phyloP scores from a whole-genome alignment of 371 early-diverging fungal genomes.

The Mortierella sp. region DNA sequence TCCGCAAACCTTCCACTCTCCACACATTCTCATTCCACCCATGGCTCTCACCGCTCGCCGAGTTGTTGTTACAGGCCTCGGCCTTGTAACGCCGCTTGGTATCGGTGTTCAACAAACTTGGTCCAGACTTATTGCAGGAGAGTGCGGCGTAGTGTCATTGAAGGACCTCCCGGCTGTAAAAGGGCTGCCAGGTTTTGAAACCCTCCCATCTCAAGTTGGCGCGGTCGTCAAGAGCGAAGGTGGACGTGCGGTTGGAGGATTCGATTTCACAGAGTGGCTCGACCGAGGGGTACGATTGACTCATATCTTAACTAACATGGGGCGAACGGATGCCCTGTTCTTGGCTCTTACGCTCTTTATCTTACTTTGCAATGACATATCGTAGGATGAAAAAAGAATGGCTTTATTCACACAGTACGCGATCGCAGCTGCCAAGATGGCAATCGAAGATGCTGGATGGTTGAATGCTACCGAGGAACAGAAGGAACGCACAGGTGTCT shows the following conservation, averaged over 20 bases:
- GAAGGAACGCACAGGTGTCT: constrained; percentile 57
- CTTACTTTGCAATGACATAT: too few species aligned
- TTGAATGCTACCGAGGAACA: constrained; percentile 61
- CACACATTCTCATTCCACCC: constrained; percentile 3
- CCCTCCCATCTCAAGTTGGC: constrained; percentile 84
- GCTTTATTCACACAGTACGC: constrained; percentile 91
- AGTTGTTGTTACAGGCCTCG: constrained; percentile 96
- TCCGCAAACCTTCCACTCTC: not conserved
- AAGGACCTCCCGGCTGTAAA: constrained; percentile 22
- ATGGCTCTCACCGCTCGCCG: constrained; percentile 61
- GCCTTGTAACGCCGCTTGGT: constrained; percentile 93
- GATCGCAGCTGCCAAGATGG: constrained; percentile 85
- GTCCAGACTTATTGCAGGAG: constrained; percentile 76
- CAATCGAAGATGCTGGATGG: constrained; percentile 87
- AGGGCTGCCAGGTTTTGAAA: constrained; percentile 59
- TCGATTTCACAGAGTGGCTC: constrained; percentile 78
- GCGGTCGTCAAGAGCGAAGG: constrained; percentile 76
- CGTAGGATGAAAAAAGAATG: constrained; percentile 84
- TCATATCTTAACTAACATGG: not conserved
- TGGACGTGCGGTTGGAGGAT: constrained; percentile 63
- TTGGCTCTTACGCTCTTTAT: too few species aligned
- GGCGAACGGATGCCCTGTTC: too few species aligned
- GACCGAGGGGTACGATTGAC: constrained; percentile 68
- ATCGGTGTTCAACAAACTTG: constrained; percentile 79
- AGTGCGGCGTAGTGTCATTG: constrained; percentile 84